Evolutionary conservation across 2,329 filamentous ascomycete species (phyloP), one percentile per base, ranked within the genome.

Genomic region (Aspergillus sclerotialis): DNA sequence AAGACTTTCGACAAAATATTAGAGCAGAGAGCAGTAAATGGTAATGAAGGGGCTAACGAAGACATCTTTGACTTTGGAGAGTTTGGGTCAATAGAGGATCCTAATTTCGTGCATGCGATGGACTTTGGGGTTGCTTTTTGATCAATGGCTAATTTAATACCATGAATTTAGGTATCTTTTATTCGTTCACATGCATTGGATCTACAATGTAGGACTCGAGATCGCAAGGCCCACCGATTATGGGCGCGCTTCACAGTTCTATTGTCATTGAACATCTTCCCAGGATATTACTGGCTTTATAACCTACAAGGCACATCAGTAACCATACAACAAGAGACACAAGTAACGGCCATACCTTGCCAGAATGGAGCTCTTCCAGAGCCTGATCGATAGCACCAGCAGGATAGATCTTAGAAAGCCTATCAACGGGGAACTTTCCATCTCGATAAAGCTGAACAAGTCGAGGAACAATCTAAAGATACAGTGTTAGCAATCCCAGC

Each of bases 351-450:
- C 19, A 23, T 23, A 23, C 19, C 19, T 23, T 23, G 19, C 19
- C 19, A 6, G 19, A 6, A 23, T 23, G 19, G 7, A 23, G 10
- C 10, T 23, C 19, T 7, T 23, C 7, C 19, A 23, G 10, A 7
- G 19, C 19, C 19, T 23, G 6, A 10, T 23, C 19, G 19, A 23
- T 23, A 23, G 6, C 6, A 23, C 10, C 10, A 6, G 19, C 25
- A 6, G 25, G n/a, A 37, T 61, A 63, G 1, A 53, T 43, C 21
- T 45, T 50, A 33, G 48, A 53, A 23, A 63, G 40, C 28, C 45
- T 59, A 12, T 61, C 56, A 9, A 63, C 41, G 0, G 57, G 57
- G 32, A 61, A 63, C 17, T 48, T 52, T 2, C 58, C 58, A 25
- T 50, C 37, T 12, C 44, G 46, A 25, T 61, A 57, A 11, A 58